A percentile compares a stretch with the other conserved stretches of the same genome.
Evolutionary conservation across 1,284 basidiomycete species (phyloP).

Genomic region (Malassezia furfur): DNA sequence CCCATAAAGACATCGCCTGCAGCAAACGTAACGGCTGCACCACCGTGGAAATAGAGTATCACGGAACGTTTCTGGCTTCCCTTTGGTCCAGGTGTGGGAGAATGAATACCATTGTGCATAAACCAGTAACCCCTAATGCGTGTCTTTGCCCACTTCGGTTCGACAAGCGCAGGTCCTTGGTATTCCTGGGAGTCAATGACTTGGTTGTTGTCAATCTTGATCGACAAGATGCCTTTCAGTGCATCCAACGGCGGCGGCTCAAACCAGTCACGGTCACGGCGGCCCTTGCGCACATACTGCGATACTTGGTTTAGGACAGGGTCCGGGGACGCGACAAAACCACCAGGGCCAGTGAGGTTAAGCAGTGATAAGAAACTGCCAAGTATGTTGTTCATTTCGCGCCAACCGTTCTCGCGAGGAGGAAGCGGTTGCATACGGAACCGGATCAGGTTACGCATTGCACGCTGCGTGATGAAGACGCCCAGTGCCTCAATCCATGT

Average conservation of each 20-base stretch:
- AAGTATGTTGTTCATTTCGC: constrained; percentile 30
- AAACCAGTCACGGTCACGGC: constrained; percentile 40
- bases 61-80: constrained; percentile 22
- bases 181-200: constrained; percentile 21
- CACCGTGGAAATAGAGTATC: constrained; percentile 45
- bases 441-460: constrained; percentile 30
- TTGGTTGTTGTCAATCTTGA: constrained; percentile 23
- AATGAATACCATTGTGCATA: constrained; percentile 24
- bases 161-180: constrained; percentile 35
- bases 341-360: constrained; percentile 37
- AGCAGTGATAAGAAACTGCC: constrained; percentile 24
- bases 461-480: constrained; percentile 27
- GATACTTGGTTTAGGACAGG: constrained; percentile 22
- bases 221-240: constrained; percentile 33
- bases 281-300: constrained; percentile 19
- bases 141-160: constrained; percentile 39
- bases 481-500: constrained; percentile 25
- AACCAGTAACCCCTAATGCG: constrained; percentile 38
- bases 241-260: constrained; percentile 33
- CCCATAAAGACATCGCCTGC: constrained; percentile 44
- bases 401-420: constrained; percentile 33
- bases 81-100: constrained; percentile 13
- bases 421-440: constrained; percentile 36
- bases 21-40: constrained; percentile 40
- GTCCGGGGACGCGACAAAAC: constrained; percentile 26